A percentile compares a stretch with the other conserved stretches of the same genome.
Conservation (phyloP, 2,329 filamentous ascomycete genomes). For the Aspergillus eucalypticola region DNA sequence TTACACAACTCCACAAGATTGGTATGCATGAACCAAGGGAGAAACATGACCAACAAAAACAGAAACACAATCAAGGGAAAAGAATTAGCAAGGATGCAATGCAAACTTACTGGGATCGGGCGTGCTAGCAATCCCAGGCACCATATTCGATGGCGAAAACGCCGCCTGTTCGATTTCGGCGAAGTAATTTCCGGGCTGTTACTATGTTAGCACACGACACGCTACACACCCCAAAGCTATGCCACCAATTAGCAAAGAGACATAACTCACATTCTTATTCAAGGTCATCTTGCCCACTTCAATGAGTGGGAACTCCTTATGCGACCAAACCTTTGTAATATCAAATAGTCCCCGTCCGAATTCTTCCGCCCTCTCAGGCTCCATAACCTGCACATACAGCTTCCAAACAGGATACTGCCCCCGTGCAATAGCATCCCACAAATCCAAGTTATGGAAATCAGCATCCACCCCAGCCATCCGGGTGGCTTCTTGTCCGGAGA, state of each 20-base stretch:
- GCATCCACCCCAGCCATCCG: slow-evolving; percentile 56
- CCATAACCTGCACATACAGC: slow-evolving; percentile 57
- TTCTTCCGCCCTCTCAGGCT: slow-evolving; percentile 51
- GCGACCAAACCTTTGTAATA: slow-evolving; percentile 57
- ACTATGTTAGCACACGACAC: neutral
- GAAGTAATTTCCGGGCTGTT: neutral
- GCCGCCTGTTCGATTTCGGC: neutral
- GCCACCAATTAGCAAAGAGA: neutral
- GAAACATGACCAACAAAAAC: too few species aligned
- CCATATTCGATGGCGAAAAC: neutral
- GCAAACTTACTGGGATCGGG: neutral
- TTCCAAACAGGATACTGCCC: slow-evolving; percentile 62
- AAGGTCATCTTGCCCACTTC: slow-evolving; percentile 54
- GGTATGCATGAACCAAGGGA: too few species aligned
- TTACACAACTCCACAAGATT: neutral
- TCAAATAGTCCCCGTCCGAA: slow-evolving; percentile 57
- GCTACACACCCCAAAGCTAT: neutral
- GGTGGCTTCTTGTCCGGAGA: slow-evolving; percentile 53
- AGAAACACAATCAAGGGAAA: too few species aligned
- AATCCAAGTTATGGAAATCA: slow-evolving; percentile 60
- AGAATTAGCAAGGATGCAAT: neutral
- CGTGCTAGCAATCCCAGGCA: neutral
- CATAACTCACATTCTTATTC: slow-evolving; percentile 47
- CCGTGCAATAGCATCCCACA: slow-evolving; percentile 61
- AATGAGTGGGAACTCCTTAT: slow-evolving; percentile 51